Evolutionary conservation across 345 rosid species (phyloP).

Genomic region (Lumnitzera racemosa): DNA sequence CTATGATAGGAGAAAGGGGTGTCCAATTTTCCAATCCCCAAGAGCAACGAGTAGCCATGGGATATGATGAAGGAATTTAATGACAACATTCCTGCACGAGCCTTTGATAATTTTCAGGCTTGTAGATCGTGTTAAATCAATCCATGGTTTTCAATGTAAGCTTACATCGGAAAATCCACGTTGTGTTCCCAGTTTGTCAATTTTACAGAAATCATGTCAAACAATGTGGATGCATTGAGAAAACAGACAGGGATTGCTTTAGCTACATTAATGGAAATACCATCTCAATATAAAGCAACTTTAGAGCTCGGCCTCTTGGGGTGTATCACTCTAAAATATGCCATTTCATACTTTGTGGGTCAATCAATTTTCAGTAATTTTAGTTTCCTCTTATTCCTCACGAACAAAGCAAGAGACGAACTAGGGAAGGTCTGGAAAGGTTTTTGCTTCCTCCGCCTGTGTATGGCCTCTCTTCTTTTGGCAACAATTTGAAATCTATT

Average conservation of each 20-base stretch:
- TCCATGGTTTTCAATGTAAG: neutral
- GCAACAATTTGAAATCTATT: slow-evolving; percentile 13
- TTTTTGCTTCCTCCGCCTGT: slow-evolving; percentile 36
- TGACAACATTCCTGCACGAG: slow-evolving; percentile 44
- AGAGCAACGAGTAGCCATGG: slow-evolving; percentile 17
- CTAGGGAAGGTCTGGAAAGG: slow-evolving; percentile 14
- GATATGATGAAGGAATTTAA: slow-evolving; percentile 51
- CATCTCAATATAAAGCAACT: slow-evolving; percentile 40
- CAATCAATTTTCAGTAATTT: neutral
- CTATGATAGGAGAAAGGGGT: too few relatives aligned
- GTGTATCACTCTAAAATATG: slow-evolving; percentile 8
- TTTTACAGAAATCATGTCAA: slow-evolving; percentile 42
- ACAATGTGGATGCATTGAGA: slow-evolving; percentile 17
- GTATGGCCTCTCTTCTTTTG: slow-evolving; percentile 12
- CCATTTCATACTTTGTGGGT: neutral
- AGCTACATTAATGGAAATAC: slow-evolving; percentile 45
- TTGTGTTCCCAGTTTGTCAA: slow-evolving; percentile 34
- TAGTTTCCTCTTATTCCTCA: slow-evolving; percentile 1
- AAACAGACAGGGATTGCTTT: slow-evolving; percentile 44
- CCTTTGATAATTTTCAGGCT: slow-evolving; percentile 47
- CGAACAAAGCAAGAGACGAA: slow-evolving; percentile 8
- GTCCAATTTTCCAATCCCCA: too few relatives aligned
- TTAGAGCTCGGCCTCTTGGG: slow-evolving; percentile 39
- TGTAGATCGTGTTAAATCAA: neutral
- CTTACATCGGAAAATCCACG: neutral